A percentile compares a stretch with the other conserved stretches of the same genome.
Evolutionary conservation across 441 rosid species (phyloP).

Genomic region (Hura crepitans): DNA sequence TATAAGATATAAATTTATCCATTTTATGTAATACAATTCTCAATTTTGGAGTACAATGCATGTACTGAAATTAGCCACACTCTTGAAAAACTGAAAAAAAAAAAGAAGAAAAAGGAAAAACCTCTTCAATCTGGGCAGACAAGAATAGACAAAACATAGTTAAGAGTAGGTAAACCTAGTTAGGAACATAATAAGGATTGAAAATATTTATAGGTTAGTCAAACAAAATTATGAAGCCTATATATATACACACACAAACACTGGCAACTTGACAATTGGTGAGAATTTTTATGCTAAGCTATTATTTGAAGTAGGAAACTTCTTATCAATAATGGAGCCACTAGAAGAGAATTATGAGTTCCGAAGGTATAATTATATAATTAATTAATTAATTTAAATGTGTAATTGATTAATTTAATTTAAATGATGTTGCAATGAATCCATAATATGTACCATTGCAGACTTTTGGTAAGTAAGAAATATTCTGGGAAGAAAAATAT

Average conservation of each 20-base stretch:
- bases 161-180: constrained; percentile 2
- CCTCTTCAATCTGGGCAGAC: too few species aligned
- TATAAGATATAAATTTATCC: too few species aligned
- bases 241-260: neutral
- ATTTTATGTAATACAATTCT: neutral
- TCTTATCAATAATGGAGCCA: constrained; percentile 16
- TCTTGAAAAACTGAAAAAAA: neutral
- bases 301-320: neutral
- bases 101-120: too few species aligned
- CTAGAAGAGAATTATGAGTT: neutral
- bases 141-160: constrained; percentile 15
- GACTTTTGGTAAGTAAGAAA: constrained; percentile 10
- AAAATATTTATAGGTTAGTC: neutral
- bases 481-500: neutral
- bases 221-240: constrained; percentile 14
- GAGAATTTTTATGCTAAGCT: neutral
- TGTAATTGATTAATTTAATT: too few species aligned
- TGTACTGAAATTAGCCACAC: constrained; percentile 7
- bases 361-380: neutral
- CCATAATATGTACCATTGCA: neutral
- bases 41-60: neutral
- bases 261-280: constrained; percentile 14
- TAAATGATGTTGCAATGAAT: neutral
- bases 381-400: neutral
- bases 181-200: neutral